Percentiles rank a stretch among this genome's conserved stretches.
Evolutionary conservation across 805 yeast species (phyloP).

Genomic region (Candida succiphila): DNA sequence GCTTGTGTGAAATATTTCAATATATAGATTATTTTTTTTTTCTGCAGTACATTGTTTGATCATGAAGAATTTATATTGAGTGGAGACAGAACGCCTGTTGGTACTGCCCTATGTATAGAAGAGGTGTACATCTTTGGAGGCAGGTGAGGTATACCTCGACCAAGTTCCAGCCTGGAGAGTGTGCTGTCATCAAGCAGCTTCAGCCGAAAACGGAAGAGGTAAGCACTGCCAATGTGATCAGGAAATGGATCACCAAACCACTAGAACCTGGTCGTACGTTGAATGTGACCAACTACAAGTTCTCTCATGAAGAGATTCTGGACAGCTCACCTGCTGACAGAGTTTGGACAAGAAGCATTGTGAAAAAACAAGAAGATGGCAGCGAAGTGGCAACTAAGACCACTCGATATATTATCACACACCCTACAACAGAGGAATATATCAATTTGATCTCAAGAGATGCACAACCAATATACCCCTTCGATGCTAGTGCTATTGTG

Average conservation of each 20-base stretch:
- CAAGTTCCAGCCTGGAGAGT: too few species aligned
- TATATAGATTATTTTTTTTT: too few species aligned
- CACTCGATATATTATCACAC: conserved; percentile 21
- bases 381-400: too few species aligned
- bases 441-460: conserved; percentile 27
- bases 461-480: conserved; percentile 42
- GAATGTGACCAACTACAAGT: neutral
- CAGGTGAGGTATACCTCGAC: too few species aligned
- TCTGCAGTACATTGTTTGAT: too few species aligned
- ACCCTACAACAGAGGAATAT: conserved; percentile 39
- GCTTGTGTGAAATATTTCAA: too few species aligned
- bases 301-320: conserved; percentile 26
- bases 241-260: conserved; percentile 21
- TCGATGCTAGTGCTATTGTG: conserved; percentile 38
- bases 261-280: conserved; percentile 4
- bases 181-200: too few species aligned
- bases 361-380: conserved; percentile 3
- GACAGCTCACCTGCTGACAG: conserved; percentile 26
- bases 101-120: too few species aligned
- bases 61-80: too few species aligned
- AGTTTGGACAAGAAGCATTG: conserved; percentile 11
- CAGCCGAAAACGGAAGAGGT: too few species aligned
- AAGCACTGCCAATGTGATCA: conserved; percentile 13
- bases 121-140: too few species aligned
- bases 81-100: too few species aligned